Conservation (phyloP, 2,329 filamentous ascomycete genomes). For the Xylariaceae sp. region DNA sequence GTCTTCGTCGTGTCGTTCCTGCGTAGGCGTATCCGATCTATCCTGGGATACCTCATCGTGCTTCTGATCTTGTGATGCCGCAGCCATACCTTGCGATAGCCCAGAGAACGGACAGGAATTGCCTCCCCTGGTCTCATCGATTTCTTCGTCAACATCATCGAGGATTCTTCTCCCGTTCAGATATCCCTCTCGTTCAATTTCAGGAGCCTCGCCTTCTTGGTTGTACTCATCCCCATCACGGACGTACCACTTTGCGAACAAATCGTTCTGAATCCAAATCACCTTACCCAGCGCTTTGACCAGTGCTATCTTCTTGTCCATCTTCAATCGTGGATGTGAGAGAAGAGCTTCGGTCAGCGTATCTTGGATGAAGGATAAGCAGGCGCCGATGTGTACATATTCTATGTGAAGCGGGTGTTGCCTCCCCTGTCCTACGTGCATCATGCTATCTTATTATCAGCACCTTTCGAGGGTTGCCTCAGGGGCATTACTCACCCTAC, state of each 20-base stretch:
- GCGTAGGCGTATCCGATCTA: no score
- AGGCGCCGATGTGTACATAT: slow-evolving; percentile 72
- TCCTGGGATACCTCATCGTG: no score
- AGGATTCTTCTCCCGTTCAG: slow-evolving; percentile 59
- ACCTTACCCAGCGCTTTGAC: slow-evolving; percentile 75
- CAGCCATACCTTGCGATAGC: slow-evolving; percentile 6
- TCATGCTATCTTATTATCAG: slow-evolving; percentile 62
- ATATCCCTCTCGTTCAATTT: slow-evolving; percentile 59
- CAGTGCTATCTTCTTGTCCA: slow-evolving; percentile 66
- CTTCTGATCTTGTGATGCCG: slow-evolving; percentile 2
- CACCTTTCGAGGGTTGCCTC: no score
- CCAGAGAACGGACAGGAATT: slow-evolving; percentile 21
- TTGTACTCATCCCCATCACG: slow-evolving; percentile 58
- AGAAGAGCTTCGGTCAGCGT: slow-evolving; percentile 73
- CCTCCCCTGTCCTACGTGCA: slow-evolving; percentile 75
- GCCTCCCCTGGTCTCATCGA: slow-evolving; percentile 18
- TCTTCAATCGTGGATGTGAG: slow-evolving; percentile 61
- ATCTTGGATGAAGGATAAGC: slow-evolving; percentile 72
- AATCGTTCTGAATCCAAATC: slow-evolving; percentile 84
- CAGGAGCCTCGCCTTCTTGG: slow-evolving; percentile 39
- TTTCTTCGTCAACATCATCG: slow-evolving; percentile 33
- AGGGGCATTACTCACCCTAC: slow-evolving; percentile 57
- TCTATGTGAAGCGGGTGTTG: slow-evolving; percentile 72
- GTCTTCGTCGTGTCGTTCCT: no score
- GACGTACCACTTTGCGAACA: slow-evolving; percentile 76